Conservation (phyloP, 768 basidiomycete species). For the Lepiota venenata region DNA sequence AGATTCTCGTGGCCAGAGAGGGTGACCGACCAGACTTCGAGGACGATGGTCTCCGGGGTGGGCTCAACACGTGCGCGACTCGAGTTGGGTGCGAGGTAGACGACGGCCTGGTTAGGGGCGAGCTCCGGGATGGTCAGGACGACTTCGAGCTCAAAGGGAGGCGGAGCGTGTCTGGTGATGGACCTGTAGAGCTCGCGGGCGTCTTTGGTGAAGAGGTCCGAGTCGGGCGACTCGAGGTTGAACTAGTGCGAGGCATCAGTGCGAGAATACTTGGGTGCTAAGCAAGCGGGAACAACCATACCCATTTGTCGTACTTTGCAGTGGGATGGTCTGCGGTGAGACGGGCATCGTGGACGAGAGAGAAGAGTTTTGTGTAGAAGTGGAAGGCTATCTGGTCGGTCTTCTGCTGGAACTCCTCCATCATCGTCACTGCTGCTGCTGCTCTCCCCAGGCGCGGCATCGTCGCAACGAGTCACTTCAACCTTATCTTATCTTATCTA, state of each 20-base stretch:
- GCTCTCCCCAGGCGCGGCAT: too few relatives aligned
- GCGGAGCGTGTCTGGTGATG: slow-evolving; percentile 1
- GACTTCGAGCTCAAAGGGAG: slow-evolving; percentile 30
- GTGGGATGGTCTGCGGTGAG: slow-evolving; percentile 46
- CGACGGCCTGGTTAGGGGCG: slow-evolving; percentile 67
- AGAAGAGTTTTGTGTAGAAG: slow-evolving; percentile 79
- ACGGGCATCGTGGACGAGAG: slow-evolving; percentile 70
- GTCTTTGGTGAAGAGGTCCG: slow-evolving; percentile 14
- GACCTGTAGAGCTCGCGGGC: slow-evolving; percentile 13
- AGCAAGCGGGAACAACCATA: slow-evolving; percentile 30
- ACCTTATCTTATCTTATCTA: too few relatives aligned
- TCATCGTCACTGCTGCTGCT: not conserved
- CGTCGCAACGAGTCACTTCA: too few relatives aligned
- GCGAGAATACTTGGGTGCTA: not conserved
- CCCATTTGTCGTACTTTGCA: slow-evolving; percentile 79
- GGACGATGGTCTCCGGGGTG: slow-evolving; percentile 52
- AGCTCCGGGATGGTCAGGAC: slow-evolving; percentile 69
- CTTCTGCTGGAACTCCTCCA: slow-evolving; percentile 35
- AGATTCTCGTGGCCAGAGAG: slow-evolving; percentile 3
- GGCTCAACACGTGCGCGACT: slow-evolving; percentile 68
- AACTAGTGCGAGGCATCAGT: slow-evolving; percentile 1
- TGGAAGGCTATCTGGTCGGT: slow-evolving; percentile 86
- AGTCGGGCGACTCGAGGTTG: slow-evolving; percentile 17
- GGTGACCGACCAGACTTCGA: slow-evolving; percentile 13
- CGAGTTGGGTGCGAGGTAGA: slow-evolving; percentile 56